Evolutionary conservation across 805 yeast genomes (phyloP).

Genomic region (Phaffomyces thermotolerans): DNA sequence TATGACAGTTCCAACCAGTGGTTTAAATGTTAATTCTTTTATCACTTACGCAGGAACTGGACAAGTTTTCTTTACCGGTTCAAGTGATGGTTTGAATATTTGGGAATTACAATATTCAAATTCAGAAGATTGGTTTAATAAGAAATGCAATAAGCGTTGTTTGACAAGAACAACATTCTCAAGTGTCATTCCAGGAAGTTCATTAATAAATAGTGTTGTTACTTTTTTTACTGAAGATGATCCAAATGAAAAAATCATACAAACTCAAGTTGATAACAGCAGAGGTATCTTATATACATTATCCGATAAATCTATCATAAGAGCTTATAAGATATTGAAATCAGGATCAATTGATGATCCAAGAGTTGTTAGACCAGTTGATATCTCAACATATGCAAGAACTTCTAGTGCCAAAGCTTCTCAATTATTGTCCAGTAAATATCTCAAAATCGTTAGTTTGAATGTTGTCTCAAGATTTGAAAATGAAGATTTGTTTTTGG

Average conservation of each 20-base stretch:
- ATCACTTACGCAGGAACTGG: conserved; percentile 54
- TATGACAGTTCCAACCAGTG: conserved; percentile 71
- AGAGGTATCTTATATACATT: conserved; percentile 75
- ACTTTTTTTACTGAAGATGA: conserved; percentile 24
- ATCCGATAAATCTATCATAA: conserved; percentile 72
- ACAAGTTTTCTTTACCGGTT: conserved; percentile 81
- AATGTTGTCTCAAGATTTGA: conserved; percentile 56
- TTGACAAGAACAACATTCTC: conserved; percentile 61
- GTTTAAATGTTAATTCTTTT: conserved; percentile 62
- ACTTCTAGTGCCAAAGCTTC: conserved; percentile 42
- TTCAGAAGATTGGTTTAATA: conserved; percentile 79
- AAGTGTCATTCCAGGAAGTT: conserved; percentile 38
- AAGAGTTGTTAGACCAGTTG: conserved; percentile 28
- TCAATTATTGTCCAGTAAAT: conserved; percentile 48
- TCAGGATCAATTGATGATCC: conserved; percentile 37
- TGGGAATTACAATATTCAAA: conserved; percentile 86
- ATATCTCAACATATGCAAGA: conserved; percentile 32
- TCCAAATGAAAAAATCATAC: conserved; percentile 50
- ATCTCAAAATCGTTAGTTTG: conserved; percentile 54
- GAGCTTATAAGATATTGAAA: conserved; percentile 57
- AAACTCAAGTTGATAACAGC: conserved; percentile 67
- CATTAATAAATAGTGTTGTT: conserved; percentile 29
- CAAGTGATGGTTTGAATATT: conserved; percentile 65
- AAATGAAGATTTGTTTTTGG: conserved; percentile 60
- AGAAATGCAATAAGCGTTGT: conserved; percentile 77